Conservation (phyloP, 257 asterid species). For the Lithospermum erythrorhizon region DNA sequence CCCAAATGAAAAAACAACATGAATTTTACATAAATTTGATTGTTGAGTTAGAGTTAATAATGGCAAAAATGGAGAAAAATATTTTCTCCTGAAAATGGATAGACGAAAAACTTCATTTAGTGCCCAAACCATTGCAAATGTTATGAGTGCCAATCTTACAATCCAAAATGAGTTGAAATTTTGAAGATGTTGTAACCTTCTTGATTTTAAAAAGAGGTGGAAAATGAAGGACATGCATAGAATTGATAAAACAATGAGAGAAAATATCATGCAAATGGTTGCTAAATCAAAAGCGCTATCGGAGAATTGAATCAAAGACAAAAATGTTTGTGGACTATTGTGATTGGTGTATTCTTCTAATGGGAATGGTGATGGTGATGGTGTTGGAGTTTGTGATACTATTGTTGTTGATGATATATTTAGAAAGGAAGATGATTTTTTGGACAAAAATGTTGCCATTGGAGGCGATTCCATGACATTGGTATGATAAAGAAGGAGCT, state of each 20-base stretch:
- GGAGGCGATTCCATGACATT: no score
- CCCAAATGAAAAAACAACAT: constrained; percentile 59
- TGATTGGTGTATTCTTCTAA: no score
- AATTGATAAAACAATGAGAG: constrained; percentile 37
- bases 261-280: constrained; percentile 22
- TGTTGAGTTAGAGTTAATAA: constrained; percentile 27
- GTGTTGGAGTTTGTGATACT: no score
- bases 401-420: no score
- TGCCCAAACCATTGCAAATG: constrained; percentile 38
- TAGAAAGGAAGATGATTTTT: no score
- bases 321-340: not conserved
- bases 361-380: no score
- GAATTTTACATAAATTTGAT: constrained; percentile 45
- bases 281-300: constrained; percentile 32
- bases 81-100: constrained; percentile 25
- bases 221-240: constrained; percentile 32
- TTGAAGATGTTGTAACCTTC: constrained; percentile 30
- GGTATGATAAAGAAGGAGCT: no score
- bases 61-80: constrained; percentile 27
- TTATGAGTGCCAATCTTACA: constrained; percentile 49
- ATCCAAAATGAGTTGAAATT: constrained; percentile 61
- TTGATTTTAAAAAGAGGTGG: constrained; percentile 38
- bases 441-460: no score
- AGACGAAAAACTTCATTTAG: constrained; percentile 41
- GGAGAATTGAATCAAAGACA: constrained; percentile 17